Evolutionary conservation across 169 alveolate species (phyloP), one percentile per base, ranked within the genome.

Genomic region (Babesia ovis): DNA sequence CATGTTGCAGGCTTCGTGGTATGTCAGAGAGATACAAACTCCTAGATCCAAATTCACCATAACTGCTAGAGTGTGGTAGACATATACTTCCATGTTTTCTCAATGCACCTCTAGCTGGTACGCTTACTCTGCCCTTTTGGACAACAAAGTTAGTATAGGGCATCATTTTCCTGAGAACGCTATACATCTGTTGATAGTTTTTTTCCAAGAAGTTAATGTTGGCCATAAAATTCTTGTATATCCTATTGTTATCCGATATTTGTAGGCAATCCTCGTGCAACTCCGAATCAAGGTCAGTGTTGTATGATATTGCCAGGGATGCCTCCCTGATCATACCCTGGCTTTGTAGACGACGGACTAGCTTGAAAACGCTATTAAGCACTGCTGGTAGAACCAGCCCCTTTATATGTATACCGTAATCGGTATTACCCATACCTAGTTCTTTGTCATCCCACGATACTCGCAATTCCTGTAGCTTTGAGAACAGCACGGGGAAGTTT

Each of bases 301-400:
- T 79, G 70, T 79, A 79, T 18, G 29, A 34, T 11, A 79, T 54
- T 16, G 35, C 43, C 23, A 68, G 4, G 16, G 57, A 45, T 11
- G 69, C 66, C 5, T 53, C 75, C n/a, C 51, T 39, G 0, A 68
- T 23, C 18, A 70, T 23, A 1, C 51, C 58, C 20, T 31, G 39
- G 16, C 20, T 31, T 66, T 79, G 71, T 55, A 79, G 9, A 0
- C 69, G 53, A 39, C 74, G 59, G 5, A 59, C 53, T 12, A 60
- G 51, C 34, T 51, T 70, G 66, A 79, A 69, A 23, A 64, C 23
- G 34, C 58, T 23, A 37, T 35, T 50, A 64, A 79, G 46, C 37
- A 56, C 76, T 6, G 70, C 2, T 29, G 87, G 87, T 57, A 68
- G 16, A n/a, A 79, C 61, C 76, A 79, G 51, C 18, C 87, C 87